Evolutionary conservation across 192 early-diverging fungal genomes (phyloP).

Genomic region (Coemansia sp.): DNA sequence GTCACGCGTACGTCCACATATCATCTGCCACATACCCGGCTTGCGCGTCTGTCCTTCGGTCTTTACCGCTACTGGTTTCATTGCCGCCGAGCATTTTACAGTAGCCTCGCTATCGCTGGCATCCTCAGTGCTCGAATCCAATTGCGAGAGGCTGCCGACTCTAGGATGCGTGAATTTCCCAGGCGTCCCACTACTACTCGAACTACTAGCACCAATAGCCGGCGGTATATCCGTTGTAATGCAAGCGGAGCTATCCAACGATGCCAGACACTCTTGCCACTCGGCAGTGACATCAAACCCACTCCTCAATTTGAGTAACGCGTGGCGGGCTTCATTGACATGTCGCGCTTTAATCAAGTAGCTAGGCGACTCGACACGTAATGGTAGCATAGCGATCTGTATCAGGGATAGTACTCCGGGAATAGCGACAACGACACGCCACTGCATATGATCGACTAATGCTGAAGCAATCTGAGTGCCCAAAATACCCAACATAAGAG

Average conservation of each 20-base stretch:
- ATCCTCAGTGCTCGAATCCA: neutral
- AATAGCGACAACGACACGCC: conserved; percentile 67
- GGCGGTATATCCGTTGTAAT: neutral
- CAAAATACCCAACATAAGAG: conserved; percentile 73
- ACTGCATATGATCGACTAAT: conserved; percentile 55
- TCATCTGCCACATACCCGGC: conserved; percentile 25
- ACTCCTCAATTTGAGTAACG: conserved; percentile 60
- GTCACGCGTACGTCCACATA: conserved; percentile 33
- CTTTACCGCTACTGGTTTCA: neutral
- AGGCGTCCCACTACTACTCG: neutral
- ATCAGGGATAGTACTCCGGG: conserved; percentile 58
- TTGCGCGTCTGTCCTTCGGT: neutral
- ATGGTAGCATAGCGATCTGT: conserved; percentile 60
- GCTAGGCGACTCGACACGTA: conserved; percentile 68
- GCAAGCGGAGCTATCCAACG: conserved; percentile 14
- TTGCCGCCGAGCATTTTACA: conserved; percentile 6
- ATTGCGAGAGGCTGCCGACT: neutral
- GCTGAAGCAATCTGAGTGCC: conserved; percentile 61
- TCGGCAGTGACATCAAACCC: conserved; percentile 60
- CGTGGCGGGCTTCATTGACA: conserved; percentile 60
- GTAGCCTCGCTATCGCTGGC: conserved; percentile 23
- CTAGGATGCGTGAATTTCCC: neutral
- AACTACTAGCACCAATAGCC: neutral
- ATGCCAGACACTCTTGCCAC: conserved; percentile 54
- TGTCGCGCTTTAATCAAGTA: conserved; percentile 63